phyloP scores from a whole-genome alignment of 2,329 filamentous ascomycete genomes.

The Clarireedia paspali region DNA sequence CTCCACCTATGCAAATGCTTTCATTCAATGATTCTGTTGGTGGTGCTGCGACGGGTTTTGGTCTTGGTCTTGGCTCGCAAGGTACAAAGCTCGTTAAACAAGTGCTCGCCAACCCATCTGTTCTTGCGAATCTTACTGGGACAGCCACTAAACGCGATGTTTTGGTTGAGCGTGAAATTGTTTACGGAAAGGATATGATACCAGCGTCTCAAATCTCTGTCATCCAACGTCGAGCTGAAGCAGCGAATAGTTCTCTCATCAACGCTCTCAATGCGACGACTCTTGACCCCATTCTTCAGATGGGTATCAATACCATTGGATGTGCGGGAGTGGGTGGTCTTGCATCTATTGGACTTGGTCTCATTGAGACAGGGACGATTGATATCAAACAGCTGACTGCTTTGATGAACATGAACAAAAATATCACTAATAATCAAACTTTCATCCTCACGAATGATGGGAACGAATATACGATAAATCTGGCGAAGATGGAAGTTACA shows the following conservation, averaged over 20 bases:
- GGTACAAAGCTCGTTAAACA: slow-evolving; percentile 28
- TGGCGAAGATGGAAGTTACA: neutral
- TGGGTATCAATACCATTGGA: slow-evolving; percentile 5
- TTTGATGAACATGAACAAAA: neutral
- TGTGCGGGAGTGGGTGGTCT: slow-evolving; percentile 7
- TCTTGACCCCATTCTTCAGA: slow-evolving; percentile 8
- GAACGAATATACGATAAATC: slow-evolving; percentile 3
- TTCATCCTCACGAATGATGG: slow-evolving; percentile 1
- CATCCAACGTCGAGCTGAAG: neutral
- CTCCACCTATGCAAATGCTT: slow-evolving; percentile 15
- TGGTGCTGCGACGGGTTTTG: slow-evolving; percentile 32
- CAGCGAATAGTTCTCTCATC: neutral
- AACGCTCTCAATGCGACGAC: neutral
- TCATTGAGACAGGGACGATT: neutral
- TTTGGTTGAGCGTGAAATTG: neutral
- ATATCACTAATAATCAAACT: slow-evolving; percentile 5
- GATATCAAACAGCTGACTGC: neutral
- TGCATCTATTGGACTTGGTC: slow-evolving; percentile 1
- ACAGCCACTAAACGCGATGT: neutral
- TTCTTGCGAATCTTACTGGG: neutral
- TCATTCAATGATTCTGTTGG: slow-evolving; percentile 32
- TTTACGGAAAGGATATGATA: neutral
- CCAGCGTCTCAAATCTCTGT: neutral
- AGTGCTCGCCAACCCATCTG: slow-evolving; percentile 22
- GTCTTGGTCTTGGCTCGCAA: slow-evolving; percentile 30